Conservation (phyloP, 1,284 basidiomycete genomes). For the Sanghuangporus baumii region DNA sequence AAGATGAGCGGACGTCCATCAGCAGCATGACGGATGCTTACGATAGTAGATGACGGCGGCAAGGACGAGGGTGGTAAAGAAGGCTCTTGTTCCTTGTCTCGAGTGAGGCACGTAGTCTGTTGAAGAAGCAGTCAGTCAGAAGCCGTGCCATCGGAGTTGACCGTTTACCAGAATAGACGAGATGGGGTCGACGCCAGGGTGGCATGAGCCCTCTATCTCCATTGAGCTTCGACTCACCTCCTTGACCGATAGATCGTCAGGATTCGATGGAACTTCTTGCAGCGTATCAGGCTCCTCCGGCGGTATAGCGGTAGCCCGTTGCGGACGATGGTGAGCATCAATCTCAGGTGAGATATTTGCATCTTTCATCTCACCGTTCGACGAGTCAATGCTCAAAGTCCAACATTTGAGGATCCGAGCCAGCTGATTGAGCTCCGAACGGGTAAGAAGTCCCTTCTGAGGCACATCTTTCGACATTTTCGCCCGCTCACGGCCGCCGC, state of each 20-base stretch:
- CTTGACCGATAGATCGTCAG: background rate
- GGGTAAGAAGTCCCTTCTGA: constrained; percentile 4
- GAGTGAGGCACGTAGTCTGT: background rate
- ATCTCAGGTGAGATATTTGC: background rate
- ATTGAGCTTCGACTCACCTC: background rate
- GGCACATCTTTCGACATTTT: constrained; percentile 28
- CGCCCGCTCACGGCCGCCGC: constrained; percentile 44
- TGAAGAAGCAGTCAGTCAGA: background rate
- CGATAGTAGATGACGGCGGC: constrained; percentile 5
- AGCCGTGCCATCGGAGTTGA: background rate
- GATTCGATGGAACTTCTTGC: background rate
- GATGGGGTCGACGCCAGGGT: background rate
- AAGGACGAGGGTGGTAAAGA: constrained; percentile 11
- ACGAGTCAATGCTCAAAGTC: background rate
- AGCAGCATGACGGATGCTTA: constrained; percentile 1
- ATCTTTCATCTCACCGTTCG: background rate
- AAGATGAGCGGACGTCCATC: background rate
- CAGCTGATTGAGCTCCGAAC: constrained; percentile 3
- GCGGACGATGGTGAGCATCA: background rate
- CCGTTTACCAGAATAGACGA: background rate
- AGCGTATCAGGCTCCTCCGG: background rate
- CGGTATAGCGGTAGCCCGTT: background rate
- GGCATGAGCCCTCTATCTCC: background rate
- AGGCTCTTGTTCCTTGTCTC: background rate
- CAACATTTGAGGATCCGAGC: constrained; percentile 5